Base-by-base conservation (phyloP, 1,284 basidiomycete species). In the Meira miltonrushii region DNA sequence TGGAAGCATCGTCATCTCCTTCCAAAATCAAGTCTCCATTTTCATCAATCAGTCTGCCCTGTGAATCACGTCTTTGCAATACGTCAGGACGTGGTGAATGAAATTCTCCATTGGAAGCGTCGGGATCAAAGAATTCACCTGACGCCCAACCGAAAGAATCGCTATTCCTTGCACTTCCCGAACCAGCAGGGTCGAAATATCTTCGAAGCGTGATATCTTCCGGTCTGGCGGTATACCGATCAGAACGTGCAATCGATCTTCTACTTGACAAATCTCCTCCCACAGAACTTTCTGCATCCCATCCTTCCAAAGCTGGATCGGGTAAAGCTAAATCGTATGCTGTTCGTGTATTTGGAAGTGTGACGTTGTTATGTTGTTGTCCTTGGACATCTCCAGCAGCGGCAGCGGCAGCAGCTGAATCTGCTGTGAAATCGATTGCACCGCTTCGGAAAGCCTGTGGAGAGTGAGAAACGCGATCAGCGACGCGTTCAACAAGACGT, bases 401-500 rank as follows among this genome's bases (percentile, higher is more conserved):
- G n/a, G n/a, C n/a, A 79, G 95, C 92, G 67, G 95, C 91, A 73
- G 92, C 90, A 15, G 92, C 90, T 84, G 96, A 86, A 80, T 96
- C 92, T 55, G 94, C 92, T 9, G 92, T 33, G n/a, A 41, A 19
- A 19, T 41, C 50, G 12, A 39, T 33, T 15, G 17, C 81, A 62
- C 92, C 92, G 17, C 92, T 90, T 61, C 91, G 87, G 81, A 94
- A 94, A 3, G 92, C 90, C 89, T 91, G 67, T 23, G 41, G 17
- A 23, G 10, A 21, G 23, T 49, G 17, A 39, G 38, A 5, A 48
- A n/a, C n/a, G n/a, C 8, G 43, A 46, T 19, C 8, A 19, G 23
- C 8, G 43, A 46, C 23, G 43, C 19, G 23, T 17, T 33, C 19
- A 43, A 19, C 40, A 43, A 15, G n/a, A 44, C 40, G 21, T 17